Base-by-base conservation (phyloP, 345 rosid species). In the Toxicodendron radicans region DNA sequence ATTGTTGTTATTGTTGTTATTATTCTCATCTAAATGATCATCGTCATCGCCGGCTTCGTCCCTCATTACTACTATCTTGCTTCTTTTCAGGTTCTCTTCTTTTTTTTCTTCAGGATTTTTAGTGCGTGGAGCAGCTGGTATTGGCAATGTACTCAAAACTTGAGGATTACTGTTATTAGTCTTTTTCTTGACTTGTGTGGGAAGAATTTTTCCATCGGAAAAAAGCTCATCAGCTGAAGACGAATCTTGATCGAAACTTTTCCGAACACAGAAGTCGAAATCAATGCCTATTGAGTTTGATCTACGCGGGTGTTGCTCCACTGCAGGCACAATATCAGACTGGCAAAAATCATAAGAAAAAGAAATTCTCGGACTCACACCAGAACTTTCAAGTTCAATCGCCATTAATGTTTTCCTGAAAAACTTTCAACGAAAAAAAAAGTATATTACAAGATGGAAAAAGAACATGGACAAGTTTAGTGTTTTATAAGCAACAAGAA, bases 311-410 rank as follows among this genome's bases (percentile, higher is more conserved):
- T 80, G 88, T 58, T 81, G 87, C 62, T 91, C 86, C 65, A 89
- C 97, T 4, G 83, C 78, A 0, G 91, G 92, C 1, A 85, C 83
- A 7, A 80, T 57, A 38, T 87, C 95, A 0, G 84, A 76, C 24
- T 78, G 86, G 66, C 88, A 77, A 64, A 92, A 76, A 71, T 92
- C 95, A 60, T 87, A 91, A 59, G 97, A 92, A 49, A 92, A 92
- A 8, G 97, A 92, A 71, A 92, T 90, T 71, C 97, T 85, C 5
- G 97, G 97, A 76, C 92, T 90, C 74, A 84, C 75, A n/a, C 80
- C 80, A 17, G 91, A 71, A 45, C 68, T 87, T 5, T 87, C 97
- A 21, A 88, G 81, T 72, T 92, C 93, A 18, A 92, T 71, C 30
- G 93, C 95, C 97, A 92, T 91, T 74, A 41, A 68, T 70, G 66